phyloP scores from a whole-genome alignment of 306 rosid species.

The Comarum palustre region DNA sequence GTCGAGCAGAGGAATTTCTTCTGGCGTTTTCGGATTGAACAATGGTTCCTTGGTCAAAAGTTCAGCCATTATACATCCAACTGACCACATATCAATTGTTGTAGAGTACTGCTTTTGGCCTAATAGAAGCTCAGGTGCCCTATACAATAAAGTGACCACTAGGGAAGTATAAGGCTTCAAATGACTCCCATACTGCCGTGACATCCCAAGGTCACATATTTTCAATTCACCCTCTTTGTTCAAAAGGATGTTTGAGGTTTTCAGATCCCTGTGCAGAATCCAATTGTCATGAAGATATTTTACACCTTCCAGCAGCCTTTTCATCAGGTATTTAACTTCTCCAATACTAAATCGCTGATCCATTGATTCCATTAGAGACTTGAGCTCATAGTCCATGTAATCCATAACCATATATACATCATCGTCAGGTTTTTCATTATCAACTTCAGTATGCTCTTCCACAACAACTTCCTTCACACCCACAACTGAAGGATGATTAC shows the following conservation, averaged over 20 bases:
- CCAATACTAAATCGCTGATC: slow-evolving; percentile 65
- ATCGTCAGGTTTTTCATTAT: slow-evolving; percentile 36
- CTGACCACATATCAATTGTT: slow-evolving; percentile 91
- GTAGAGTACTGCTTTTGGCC: slow-evolving; percentile 77
- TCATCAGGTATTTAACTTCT: slow-evolving; percentile 69
- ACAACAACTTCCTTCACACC: slow-evolving; percentile 76
- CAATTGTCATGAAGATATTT: slow-evolving; percentile 89
- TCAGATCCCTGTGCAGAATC: slow-evolving; percentile 89
- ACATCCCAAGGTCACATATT: slow-evolving; percentile 89
- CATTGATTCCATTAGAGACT: slow-evolving; percentile 56
- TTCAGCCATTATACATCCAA: slow-evolving; percentile 94
- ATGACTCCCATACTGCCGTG: slow-evolving; percentile 85
- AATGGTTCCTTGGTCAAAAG: slow-evolving; percentile 62
- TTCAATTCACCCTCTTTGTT: slow-evolving; percentile 71
- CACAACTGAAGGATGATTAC: slow-evolving; percentile 72
- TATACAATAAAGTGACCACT: slow-evolving; percentile 90
- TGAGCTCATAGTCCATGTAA: slow-evolving; percentile 76
- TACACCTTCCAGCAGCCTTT: slow-evolving; percentile 75
- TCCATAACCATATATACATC: slow-evolving; percentile 93
- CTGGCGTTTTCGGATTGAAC: slow-evolving; percentile 50
- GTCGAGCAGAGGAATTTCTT: slow-evolving; percentile 69
- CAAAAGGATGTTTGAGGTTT: slow-evolving; percentile 76
- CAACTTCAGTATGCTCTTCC: neutral
- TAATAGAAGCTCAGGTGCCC: slow-evolving; percentile 84
- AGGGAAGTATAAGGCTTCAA: slow-evolving; percentile 72